phyloP scores from a whole-genome alignment of 2,329 filamentous ascomycete species.

The Madurella fahalii region DNA sequence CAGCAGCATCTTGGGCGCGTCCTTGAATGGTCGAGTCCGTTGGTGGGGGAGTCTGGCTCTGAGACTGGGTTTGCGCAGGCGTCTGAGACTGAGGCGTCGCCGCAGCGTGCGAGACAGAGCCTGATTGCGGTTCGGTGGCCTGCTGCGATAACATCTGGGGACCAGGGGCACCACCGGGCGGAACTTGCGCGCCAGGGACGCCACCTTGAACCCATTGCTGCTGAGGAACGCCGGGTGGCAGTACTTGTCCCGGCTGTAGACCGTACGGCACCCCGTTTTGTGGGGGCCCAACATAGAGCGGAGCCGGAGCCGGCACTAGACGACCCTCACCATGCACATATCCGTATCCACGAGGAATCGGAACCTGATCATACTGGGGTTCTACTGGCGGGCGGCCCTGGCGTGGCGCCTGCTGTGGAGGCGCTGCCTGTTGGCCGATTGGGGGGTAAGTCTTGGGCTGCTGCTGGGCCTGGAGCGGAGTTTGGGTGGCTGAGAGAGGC shows the following conservation, averaged over 20 bases:
- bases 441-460: not conserved
- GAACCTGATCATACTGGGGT: slow-evolving; percentile 26
- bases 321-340: slow-evolving; percentile 25
- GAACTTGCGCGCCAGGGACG: not conserved
- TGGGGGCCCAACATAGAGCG: slow-evolving; percentile 19
- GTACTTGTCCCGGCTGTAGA: slow-evolving; percentile 7
- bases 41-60: not conserved
- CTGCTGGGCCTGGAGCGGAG: slow-evolving; percentile 2
- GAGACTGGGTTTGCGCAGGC: slow-evolving; percentile 2
- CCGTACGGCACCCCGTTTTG: slow-evolving; percentile 8
- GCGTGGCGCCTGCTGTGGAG: slow-evolving; percentile 15
- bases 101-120: not conserved
- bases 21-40: not conserved
- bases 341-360: slow-evolving; percentile 27
- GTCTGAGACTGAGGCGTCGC: slow-evolving; percentile 2
- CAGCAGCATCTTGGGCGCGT: not conserved
- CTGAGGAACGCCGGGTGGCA: slow-evolving; percentile 9
- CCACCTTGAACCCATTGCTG: slow-evolving; percentile 13
- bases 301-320: slow-evolving; percentile 21
- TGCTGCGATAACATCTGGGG: slow-evolving; percentile 4
- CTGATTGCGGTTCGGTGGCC: not conserved
- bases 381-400: slow-evolving; percentile 10
- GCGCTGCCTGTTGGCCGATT: slow-evolving; percentile 7
- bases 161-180: not conserved
- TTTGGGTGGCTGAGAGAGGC: not conserved